These are phyloP conservation scores for Platanthera zijinensis DNA, from an alignment of 106 monocot genomes.

Conservation along the genomic window DNA sequence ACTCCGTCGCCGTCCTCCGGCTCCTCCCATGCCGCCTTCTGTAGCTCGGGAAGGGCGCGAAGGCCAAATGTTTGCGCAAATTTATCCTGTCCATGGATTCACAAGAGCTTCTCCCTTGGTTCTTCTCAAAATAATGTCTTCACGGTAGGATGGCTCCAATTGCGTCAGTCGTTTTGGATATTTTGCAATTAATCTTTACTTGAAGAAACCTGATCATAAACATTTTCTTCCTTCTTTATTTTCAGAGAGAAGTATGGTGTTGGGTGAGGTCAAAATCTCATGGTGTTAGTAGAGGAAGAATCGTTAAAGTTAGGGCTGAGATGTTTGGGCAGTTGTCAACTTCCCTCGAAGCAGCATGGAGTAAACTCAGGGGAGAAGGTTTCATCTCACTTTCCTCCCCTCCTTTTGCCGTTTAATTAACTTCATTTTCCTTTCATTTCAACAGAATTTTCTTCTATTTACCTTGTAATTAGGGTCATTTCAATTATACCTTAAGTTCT, in stretches of 20 bases:
- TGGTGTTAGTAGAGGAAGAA: conserved; percentile 2
- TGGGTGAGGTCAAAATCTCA: conserved; percentile 27
- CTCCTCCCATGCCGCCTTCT: conserved; percentile 1
- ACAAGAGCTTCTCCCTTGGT: conserved; percentile 23
- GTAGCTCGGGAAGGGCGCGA: conserved; percentile 1
- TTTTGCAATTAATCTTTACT: neutral
- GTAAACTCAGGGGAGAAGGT: conserved; percentile 85
- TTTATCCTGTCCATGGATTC: conserved; percentile 18
- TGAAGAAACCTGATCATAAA: neutral
- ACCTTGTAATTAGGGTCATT: neutral
- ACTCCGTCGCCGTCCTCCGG: conserved; percentile 11
- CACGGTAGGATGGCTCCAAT: conserved; percentile 27
- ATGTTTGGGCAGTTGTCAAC: conserved; percentile 96
- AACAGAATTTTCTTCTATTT: neutral
- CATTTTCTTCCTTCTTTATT: neutral
- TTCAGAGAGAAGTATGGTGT: conserved; percentile 43
- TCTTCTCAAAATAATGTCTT: conserved; percentile 24
- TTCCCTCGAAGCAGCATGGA: conserved; percentile 91
- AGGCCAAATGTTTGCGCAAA: conserved; percentile 12
- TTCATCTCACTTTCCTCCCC: neutral
- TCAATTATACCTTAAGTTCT: neutral
- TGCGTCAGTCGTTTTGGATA: neutral
- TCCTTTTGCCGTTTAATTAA: neutral
- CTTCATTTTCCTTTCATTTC: neutral
- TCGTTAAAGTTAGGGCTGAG: conserved; percentile 62